Evolutionary conservation across 371 early-diverging fungal genomes (phyloP).

Genomic region (Encephalitozoon romaleae): DNA sequence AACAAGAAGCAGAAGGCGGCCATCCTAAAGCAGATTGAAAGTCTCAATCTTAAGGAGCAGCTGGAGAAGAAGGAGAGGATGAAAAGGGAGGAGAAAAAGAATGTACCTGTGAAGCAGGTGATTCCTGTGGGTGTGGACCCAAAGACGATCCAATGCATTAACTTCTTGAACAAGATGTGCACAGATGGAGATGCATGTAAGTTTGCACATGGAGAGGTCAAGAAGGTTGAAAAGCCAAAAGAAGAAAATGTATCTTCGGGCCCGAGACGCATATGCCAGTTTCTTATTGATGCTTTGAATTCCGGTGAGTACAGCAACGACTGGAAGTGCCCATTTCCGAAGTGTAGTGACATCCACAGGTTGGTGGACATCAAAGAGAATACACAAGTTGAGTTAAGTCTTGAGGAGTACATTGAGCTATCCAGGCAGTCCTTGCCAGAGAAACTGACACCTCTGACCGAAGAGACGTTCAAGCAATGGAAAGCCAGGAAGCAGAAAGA

Average conservation of each 20-base stretch:
- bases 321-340: conserved; percentile 83
- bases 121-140: conserved; percentile 92
- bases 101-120: conserved; percentile 73
- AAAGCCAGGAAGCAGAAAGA: conserved; percentile 74
- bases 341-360: conserved; percentile 49
- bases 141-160: conserved; percentile 83
- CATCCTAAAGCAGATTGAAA: conserved; percentile 73
- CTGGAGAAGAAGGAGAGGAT: conserved; percentile 66
- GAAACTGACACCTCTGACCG: conserved; percentile 84
- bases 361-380: conserved; percentile 44
- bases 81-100: conserved; percentile 70
- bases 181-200: conserved; percentile 85
- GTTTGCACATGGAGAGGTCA: conserved; percentile 88
- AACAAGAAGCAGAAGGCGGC: conserved; percentile 82
- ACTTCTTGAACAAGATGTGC: conserved; percentile 81
- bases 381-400: conserved; percentile 37
- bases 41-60: conserved; percentile 71
- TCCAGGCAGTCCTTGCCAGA: conserved; percentile 81
- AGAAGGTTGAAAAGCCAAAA: conserved; percentile 73
- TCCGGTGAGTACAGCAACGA: conserved; percentile 87
- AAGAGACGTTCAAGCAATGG: conserved; percentile 83
- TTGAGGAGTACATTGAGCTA: conserved; percentile 53
- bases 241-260: conserved; percentile 63
- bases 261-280: conserved; percentile 81
- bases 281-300: conserved; percentile 93